A percentile compares a stretch with the other conserved stretches of the same genome.
Conservation (phyloP, 352 stramenopile species). For the Phytophthora constricta region DNA sequence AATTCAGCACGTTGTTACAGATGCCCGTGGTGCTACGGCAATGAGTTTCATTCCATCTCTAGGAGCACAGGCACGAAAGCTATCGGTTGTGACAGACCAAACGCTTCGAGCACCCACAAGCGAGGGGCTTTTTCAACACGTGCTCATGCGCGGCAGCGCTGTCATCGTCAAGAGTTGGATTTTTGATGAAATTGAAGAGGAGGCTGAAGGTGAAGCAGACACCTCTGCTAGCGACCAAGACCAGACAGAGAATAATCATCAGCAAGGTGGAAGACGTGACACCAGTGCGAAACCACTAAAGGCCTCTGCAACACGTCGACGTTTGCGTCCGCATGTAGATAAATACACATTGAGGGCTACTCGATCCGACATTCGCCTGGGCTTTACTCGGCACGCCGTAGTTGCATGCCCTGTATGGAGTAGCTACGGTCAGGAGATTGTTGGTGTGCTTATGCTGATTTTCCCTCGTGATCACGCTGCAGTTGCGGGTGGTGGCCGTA, state of each 20-base stretch:
- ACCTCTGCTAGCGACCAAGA: not conserved
- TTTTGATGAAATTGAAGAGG: slow-evolving; percentile 26
- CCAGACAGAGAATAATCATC: slow-evolving; percentile 9
- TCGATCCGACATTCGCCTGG: slow-evolving; percentile 49
- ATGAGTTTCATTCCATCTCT: slow-evolving; percentile 43
- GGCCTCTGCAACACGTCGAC: slow-evolving; percentile 6
- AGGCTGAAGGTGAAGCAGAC: not conserved
- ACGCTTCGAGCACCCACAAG: slow-evolving; percentile 54
- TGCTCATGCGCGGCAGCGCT: slow-evolving; percentile 50
- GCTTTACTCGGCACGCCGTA: slow-evolving; percentile 67
- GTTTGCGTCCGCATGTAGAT: slow-evolving; percentile 13
- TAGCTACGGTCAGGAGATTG: slow-evolving; percentile 60
- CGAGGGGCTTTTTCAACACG: slow-evolving; percentile 68
- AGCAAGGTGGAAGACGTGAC: not conserved
- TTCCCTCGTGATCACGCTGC: slow-evolving; percentile 45
- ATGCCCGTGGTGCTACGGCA: slow-evolving; percentile 5
- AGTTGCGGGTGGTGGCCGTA: slow-evolving; percentile 25
- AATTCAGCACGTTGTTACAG: slow-evolving; percentile 3
- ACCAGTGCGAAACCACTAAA: slow-evolving; percentile 5
- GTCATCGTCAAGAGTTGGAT: slow-evolving; percentile 67
- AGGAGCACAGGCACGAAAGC: slow-evolving; percentile 47
- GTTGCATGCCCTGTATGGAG: slow-evolving; percentile 79
- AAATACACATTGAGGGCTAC: slow-evolving; percentile 48
- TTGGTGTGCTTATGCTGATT: slow-evolving; percentile 72
- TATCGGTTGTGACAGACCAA: slow-evolving; percentile 71